Evolutionary conservation across 306 rosid genomes (phyloP), one percentile per base, ranked within the genome.

Genomic region (Trichosanthes cucumerina): DNA sequence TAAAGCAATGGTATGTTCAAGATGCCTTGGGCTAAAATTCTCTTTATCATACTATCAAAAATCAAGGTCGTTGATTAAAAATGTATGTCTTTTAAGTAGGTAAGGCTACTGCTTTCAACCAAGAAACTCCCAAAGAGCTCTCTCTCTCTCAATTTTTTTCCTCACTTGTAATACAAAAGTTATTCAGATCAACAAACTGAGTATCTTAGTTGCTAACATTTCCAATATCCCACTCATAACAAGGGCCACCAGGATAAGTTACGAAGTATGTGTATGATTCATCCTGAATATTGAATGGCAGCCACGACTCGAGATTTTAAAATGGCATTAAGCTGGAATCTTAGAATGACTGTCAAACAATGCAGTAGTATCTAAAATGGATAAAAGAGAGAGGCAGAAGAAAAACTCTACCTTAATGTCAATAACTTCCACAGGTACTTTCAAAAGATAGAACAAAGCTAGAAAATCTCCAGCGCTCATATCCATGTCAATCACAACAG

Each of bases 381-480:
- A 46, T 13, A 23, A 31, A 54, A 81, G 69, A 41, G 41, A 77
- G 10, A 60, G 70, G 24, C 43, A 53, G 12, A 65, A 76, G 31
- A 73, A 13, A 54, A 74, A 31, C 18, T 58, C 50, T 82, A 92
- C 99, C 97, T 90, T 95, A 24, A 95, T 90, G 82, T 95, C 76
- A 80, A 92, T 87, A 3, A 86, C 83, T 87, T 92, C 89, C 63
- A 89, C 88, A 50, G 97, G 96, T 15, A 95, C 87, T 88, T 95
- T 92, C 18, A 95, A 86, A 74, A 95, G 96, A 76, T 89, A 92
- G 73, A 95, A 83, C 39, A 95, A 85, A 69, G 99, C 87, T 5
- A 91, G 86, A 82, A 95, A 92, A 78, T 95, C 99, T 81, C 99
- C 97, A n/a, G 90, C 90, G 75, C 97, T 92, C 97, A 95, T 95